Evolutionary conservation across 2,329 filamentous ascomycete species (phyloP).

Genomic region (Ophiostoma australiae): DNA sequence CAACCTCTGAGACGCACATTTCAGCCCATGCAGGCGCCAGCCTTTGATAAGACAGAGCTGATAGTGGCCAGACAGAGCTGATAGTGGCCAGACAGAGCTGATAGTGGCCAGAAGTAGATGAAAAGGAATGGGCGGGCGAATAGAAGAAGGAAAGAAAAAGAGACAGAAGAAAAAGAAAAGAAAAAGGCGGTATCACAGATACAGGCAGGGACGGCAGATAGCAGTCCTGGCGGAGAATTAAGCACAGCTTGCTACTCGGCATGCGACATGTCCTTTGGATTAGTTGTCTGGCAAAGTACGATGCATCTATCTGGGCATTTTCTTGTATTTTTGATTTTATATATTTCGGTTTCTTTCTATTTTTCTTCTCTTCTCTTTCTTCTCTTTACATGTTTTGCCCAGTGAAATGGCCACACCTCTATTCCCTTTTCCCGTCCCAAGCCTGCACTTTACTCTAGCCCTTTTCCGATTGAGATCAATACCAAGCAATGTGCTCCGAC

Average conservation of each 20-base stretch:
- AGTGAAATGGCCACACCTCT: not conserved
- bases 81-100: not conserved
- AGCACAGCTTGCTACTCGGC: not conserved
- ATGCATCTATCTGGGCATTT: not conserved
- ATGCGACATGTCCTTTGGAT: not conserved
- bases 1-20: not conserved
- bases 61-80: not conserved
- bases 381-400: no score
- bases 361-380: no score
- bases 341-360: no score
- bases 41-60: conserved; percentile 14
- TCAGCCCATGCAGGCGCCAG: conserved; percentile 23
- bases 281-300: no score
- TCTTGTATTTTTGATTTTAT: no score
- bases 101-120: not conserved
- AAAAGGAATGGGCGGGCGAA: not conserved
- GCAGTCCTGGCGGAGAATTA: not conserved
- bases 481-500: not conserved
- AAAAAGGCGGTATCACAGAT: conserved; percentile 6
- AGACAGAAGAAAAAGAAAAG: not conserved
- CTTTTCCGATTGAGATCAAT: not conserved
- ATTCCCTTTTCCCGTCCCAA: not conserved
- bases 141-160: not conserved
- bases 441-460: not conserved
- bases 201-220: not conserved